Evolutionary conservation across 768 basidiomycete species (phyloP), one percentile per base, ranked within the genome.

Genomic region (Harrya chromipes): DNA sequence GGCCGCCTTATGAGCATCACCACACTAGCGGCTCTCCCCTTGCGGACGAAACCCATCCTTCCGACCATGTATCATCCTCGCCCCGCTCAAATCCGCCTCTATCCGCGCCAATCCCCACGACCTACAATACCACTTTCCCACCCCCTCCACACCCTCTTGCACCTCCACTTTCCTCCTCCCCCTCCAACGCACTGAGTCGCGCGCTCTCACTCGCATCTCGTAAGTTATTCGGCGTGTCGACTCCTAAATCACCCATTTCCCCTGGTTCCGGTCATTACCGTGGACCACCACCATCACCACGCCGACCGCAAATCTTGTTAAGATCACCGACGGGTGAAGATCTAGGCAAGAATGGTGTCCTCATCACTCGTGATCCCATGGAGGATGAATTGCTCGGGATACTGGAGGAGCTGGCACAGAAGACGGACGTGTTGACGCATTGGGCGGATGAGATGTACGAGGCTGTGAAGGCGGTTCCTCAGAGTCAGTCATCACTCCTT

Each of bases 381-480:
- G 93, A 97, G 58, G 90, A 95, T 52, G 81, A 83, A 52, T 68
- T 97, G n/a, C 71, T 97, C n/a, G 81, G 75, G 3, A 67, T 72
- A 17, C 72, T 98, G 37, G 95, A 98, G 63, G 89, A 94, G 55
- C 73, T 94, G 4, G 95, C 94, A 29, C 91, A 97, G 76, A 99
- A 98, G 78, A 95, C 95, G 29, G 85, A 90, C 52, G 93, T 94
- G 45, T 72, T 98, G 50, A 88, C 89, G 49, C 86, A 89, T 53
- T 95, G 94, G 83, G 97, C 90, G 19, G 95, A 98, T 56, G 88
- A 93, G 75, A 86, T 97, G 81, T 89, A 90, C 59, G 89, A 90
- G 59, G 84, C 83, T 61, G 87, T 93, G 23, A 91, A 91, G 66
- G 86, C 83, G 14, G 74, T 89, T 31, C 88, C 90, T 19, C 84